A percentile compares a stretch with the other conserved stretches of the same genome.
These are phyloP conservation scores for Kernera saxatilis DNA, from an alignment of 345 rosid species.

Conservation along the genomic window DNA sequence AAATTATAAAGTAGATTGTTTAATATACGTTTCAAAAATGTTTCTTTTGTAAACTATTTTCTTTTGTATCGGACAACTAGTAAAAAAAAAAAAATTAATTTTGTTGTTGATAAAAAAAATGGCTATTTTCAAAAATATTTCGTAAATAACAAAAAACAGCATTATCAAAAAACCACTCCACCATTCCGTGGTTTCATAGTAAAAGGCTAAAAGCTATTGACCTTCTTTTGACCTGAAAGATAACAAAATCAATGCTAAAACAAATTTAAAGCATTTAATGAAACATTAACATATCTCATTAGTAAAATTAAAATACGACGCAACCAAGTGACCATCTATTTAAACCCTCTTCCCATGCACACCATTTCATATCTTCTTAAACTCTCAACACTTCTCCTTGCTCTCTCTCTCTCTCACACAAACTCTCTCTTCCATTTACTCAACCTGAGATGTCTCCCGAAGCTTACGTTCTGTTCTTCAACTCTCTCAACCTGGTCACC, in stretches of 20 bases:
- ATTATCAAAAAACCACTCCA: not conserved
- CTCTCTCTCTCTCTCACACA: not conserved
- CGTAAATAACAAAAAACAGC: constrained; percentile 22
- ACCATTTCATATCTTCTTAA: constrained; percentile 7
- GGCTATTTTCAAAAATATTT: not conserved
- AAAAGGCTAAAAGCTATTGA: constrained; percentile 3
- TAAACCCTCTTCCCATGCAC: constrained; percentile 27
- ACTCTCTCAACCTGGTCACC: constrained; percentile 7
- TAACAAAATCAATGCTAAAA: not conserved
- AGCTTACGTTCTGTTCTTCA: constrained; percentile 14
- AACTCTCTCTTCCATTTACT: not conserved
- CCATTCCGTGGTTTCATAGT: not conserved
- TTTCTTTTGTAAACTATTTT: too few relatives aligned
- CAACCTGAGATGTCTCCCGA: constrained; percentile 35
- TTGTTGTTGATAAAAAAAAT: too few relatives aligned
- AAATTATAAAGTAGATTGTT: too few relatives aligned
- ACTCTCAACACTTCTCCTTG: not conserved
- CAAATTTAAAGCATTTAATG: not conserved
- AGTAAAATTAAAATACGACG: not conserved
- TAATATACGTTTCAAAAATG: too few relatives aligned
- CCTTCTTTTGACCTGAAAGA: not conserved
- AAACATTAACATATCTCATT: not conserved
- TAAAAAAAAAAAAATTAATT: too few relatives aligned
- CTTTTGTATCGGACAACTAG: not conserved
- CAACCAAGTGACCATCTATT: constrained; percentile 25